These are phyloP conservation scores for Miscanthus lutarioriparius DNA, from an alignment of 176 grass and related monocot species.

Conservation along the genomic window DNA sequence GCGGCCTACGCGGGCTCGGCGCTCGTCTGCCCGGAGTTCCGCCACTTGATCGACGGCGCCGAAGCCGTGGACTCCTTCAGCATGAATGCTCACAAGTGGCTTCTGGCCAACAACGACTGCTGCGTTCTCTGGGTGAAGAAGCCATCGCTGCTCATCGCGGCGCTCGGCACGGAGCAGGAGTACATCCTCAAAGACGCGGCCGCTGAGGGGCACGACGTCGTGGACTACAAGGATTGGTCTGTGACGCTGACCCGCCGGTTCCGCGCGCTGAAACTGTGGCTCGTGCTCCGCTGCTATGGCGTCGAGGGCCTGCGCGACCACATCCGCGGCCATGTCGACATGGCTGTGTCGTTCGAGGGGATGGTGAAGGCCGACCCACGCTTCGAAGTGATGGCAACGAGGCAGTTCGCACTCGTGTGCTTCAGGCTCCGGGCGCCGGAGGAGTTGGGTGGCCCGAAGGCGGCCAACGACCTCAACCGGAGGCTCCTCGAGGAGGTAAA, in stretches of 20 bases:
- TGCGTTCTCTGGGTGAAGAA: slow-evolving; percentile 16
- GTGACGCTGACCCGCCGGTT: slow-evolving; percentile 38
- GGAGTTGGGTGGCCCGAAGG: too few species aligned
- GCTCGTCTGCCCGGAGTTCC: slow-evolving; percentile 10
- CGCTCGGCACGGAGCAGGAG: slow-evolving; percentile 25
- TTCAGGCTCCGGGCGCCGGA: too few species aligned
- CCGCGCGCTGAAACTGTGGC: slow-evolving; percentile 55
- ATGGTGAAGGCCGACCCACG: neutral
- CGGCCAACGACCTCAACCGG: too few species aligned
- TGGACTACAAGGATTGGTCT: slow-evolving; percentile 24
- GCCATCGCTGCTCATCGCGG: neutral
- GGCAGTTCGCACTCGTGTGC: slow-evolving; percentile 44
- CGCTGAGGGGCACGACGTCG: neutral
- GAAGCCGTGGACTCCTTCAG: slow-evolving; percentile 23
- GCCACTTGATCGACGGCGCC: neutral
- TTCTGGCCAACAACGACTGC: slow-evolving; percentile 21
- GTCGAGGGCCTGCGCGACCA: neutral
- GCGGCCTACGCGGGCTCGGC: slow-evolving; percentile 1
- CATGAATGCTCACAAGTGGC: slow-evolving; percentile 30
- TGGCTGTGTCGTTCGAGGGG: neutral
- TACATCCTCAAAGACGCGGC: slow-evolving; percentile 25
- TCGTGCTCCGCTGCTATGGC: slow-evolving; percentile 43
- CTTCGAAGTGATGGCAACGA: neutral
- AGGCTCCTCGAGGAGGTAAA: too few species aligned
- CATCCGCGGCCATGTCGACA: neutral